These are phyloP conservation scores for Amaranthus cruentus DNA, from an alignment of 148 eudicot genomes.

Conservation along the genomic window DNA sequence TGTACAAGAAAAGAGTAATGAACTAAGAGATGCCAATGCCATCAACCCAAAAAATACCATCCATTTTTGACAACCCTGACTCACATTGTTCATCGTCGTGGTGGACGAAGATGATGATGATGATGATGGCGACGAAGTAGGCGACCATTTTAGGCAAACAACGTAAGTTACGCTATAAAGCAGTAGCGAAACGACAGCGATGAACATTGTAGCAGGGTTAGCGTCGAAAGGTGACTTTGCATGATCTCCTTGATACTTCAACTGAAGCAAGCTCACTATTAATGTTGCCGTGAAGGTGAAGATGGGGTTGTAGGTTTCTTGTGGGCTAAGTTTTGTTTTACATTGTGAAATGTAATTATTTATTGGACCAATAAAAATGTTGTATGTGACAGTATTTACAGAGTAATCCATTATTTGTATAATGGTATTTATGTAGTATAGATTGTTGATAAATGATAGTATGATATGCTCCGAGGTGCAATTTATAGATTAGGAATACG, in stretches of 20 bases:
- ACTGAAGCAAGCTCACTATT: not conserved
- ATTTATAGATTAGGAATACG: too few relatives aligned
- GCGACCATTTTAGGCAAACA: not conserved
- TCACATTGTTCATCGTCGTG: not conserved
- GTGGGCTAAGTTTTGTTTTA: too few relatives aligned
- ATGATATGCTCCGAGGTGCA: too few relatives aligned
- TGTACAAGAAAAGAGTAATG: not conserved
- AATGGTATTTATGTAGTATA: too few relatives aligned
- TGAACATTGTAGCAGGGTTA: not conserved
- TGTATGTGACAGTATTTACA: too few relatives aligned
- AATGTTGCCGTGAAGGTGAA: slow-evolving; percentile 1
- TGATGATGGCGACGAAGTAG: too few relatives aligned
- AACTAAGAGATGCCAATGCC: slow-evolving; percentile 4
- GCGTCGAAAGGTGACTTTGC: slow-evolving; percentile 5
- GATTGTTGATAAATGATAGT: too few relatives aligned
- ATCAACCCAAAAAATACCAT: not conserved
- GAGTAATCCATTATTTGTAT: too few relatives aligned
- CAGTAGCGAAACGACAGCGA: not conserved
- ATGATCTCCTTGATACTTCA: slow-evolving; percentile 11
- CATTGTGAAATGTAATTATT: too few relatives aligned
- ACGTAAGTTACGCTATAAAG: slow-evolving; percentile 1
- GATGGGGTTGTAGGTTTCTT: not conserved
- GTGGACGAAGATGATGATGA: not conserved
- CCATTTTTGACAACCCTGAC: not conserved
- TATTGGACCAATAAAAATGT: too few relatives aligned